Evolutionary conservation across 805 yeast species (phyloP), one percentile per base, ranked within the genome.

Genomic region (Metschnikowia noctiluminum): DNA sequence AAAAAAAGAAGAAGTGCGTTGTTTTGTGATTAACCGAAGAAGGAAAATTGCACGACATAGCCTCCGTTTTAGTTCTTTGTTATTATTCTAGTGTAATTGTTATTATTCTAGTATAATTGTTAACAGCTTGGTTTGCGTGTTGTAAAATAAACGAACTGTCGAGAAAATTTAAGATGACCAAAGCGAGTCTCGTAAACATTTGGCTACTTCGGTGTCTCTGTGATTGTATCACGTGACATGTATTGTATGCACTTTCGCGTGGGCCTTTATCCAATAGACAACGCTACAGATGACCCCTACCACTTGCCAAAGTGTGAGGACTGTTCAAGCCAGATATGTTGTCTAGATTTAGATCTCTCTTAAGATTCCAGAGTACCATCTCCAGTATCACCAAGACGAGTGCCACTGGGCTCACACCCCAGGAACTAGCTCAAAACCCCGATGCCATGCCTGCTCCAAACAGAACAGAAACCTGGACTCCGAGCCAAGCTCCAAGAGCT

Each of bases 391-490:
- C 51, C 16, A 49, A 44, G 38, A 32, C 34, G 26, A 49, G 53
- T 12, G 57, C 50, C 13, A 57, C 60, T 3, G 59, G 59, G 11
- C 59, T 57, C 43, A 46, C 58, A 12, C 44, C 43, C 6, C 52
- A 49, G 32, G 59, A 62, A 51, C 60, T 54, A 54, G 53, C 48
- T 45, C 46, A 54, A 39, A 60, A 63, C 59, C 50, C 63, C n/a
- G 52, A 60, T 31, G 71, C 70, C 42, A 63, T 76, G 56, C 96
- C 87, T 70, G 88, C 96, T 0, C 95, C 96, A 41, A 89, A 89
- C 68, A 74, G 90, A 55, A 70, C 69, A 7, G 73, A 66, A 12
- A 74, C 87, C 11, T 89, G 96, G 96, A 81, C 95, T 0, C 68
- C 71, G 8, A 75, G 83, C 6, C 96, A 89, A 69, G 77, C 71